phyloP scores from a whole-genome alignment of 345 rosid species.

The Brassica rapa region DNA sequence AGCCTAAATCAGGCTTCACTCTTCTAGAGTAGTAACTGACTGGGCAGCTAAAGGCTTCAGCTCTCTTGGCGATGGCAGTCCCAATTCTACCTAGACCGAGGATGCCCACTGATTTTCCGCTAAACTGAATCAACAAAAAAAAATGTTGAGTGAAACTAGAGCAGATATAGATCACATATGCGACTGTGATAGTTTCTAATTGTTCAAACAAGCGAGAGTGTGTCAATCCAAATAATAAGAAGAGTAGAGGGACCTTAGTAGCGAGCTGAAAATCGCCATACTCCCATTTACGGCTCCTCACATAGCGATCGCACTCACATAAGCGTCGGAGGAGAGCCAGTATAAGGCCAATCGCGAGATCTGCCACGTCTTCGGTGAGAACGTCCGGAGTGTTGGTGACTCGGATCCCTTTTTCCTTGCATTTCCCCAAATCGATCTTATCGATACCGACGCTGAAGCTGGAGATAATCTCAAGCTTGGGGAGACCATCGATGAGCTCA shows the following conservation, averaged over 20 bases:
- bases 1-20: conserved; percentile 45
- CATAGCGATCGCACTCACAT: conserved; percentile 64
- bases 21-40: conserved; percentile 62
- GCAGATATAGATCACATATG: background rate
- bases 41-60: conserved; percentile 72
- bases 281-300: conserved; percentile 76
- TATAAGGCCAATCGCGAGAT: conserved; percentile 71
- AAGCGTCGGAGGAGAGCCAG: conserved; percentile 71
- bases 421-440: conserved; percentile 76
- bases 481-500: conserved; percentile 61
- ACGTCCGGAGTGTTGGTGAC: conserved; percentile 94
- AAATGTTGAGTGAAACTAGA: background rate
- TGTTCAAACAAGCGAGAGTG: background rate
- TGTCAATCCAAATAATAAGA: background rate
- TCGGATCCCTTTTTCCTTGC: conserved; percentile 63
- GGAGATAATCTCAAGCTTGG: conserved; percentile 72
- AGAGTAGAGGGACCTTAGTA: conserved; percentile 57
- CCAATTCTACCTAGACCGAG: conserved; percentile 79
- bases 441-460: conserved; percentile 83
- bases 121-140: conserved; percentile 49
- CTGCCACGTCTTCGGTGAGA: conserved; percentile 86
- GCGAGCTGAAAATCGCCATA: conserved; percentile 59
- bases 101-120: conserved; percentile 66
- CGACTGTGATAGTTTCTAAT: background rate
- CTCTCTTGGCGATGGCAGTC: conserved; percentile 67